Percentiles rank a stretch among this genome's conserved stretches.
Evolutionary conservation across 2,329 filamentous ascomycete genomes (phyloP).

Genomic region (Epichloe bromicola): DNA sequence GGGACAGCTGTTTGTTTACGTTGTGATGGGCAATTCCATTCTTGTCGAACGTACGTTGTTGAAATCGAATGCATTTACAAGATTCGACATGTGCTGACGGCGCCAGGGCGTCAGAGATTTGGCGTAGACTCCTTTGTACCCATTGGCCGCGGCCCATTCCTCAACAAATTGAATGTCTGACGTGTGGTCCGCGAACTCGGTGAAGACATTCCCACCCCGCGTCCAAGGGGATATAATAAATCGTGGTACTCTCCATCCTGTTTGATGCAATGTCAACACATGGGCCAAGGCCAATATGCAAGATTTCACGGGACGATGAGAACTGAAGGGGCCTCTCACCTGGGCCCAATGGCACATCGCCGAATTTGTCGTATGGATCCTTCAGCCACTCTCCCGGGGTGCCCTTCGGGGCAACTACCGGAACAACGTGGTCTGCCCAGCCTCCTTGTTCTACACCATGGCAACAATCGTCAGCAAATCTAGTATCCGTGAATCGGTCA

Average conservation of each 20-base stretch:
- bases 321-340: conserved; percentile 8
- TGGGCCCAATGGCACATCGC: conserved; percentile 15
- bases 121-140: conserved; percentile 20
- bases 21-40: neutral
- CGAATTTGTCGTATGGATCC: conserved; percentile 20
- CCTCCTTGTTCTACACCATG: conserved; percentile 33
- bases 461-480: neutral
- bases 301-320: too few relatives aligned
- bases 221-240: conserved; percentile 42
- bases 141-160: conserved; percentile 23
- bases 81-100: conserved; percentile 16
- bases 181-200: conserved; percentile 38
- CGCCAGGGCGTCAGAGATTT: conserved; percentile 14
- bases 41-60: conserved; percentile 16
- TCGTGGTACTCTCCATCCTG: conserved; percentile 33
- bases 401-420: conserved; percentile 31
- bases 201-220: conserved; percentile 38
- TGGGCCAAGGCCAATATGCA: too few relatives aligned
- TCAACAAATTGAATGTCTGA: conserved; percentile 41
- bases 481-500: too few relatives aligned
- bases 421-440: conserved; percentile 38
- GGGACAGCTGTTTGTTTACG: neutral
- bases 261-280: neutral
- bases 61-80: conserved; percentile 25
- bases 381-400: conserved; percentile 38